phyloP scores from a whole-genome alignment of 192 early-diverging fungal species.

The Radiomyces spectabilis region DNA sequence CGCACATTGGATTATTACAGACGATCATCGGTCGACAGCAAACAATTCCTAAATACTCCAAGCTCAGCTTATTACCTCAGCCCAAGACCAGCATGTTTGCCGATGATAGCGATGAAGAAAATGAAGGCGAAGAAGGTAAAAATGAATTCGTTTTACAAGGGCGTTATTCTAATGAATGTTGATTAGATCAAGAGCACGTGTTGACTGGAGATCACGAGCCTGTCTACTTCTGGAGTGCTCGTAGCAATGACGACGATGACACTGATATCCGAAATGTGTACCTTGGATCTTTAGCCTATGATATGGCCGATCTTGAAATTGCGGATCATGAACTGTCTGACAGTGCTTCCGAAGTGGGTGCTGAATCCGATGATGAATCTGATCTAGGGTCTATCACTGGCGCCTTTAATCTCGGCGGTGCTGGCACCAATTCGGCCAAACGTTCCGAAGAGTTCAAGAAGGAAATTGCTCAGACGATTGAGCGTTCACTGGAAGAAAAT shows the following conservation, averaged over 20 bases:
- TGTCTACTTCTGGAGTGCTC: slow-evolving; percentile 52
- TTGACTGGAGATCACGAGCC: slow-evolving; percentile 50
- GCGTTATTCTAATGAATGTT: neutral
- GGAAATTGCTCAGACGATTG: slow-evolving; percentile 67
- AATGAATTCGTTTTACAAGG: too few relatives aligned
- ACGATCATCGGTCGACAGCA: slow-evolving; percentile 69
- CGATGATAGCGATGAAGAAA: slow-evolving; percentile 35
- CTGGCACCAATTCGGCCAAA: slow-evolving; percentile 38
- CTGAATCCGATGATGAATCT: slow-evolving; percentile 28
- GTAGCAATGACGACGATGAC: slow-evolving; percentile 49
- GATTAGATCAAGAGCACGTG: slow-evolving; percentile 15
- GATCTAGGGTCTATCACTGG: slow-evolving; percentile 38
- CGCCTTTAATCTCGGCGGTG: slow-evolving; percentile 40
- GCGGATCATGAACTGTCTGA: slow-evolving; percentile 27
- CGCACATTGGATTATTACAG: slow-evolving; percentile 13
- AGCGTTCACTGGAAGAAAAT: slow-evolving; percentile 72
- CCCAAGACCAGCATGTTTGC: slow-evolving; percentile 26
- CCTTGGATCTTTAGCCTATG: slow-evolving; percentile 41
- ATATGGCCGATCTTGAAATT: slow-evolving; percentile 33
- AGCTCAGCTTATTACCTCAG: slow-evolving; percentile 43
- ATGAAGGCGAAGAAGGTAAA: slow-evolving; percentile 19
- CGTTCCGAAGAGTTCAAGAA: slow-evolving; percentile 62
- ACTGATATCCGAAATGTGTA: slow-evolving; percentile 43
- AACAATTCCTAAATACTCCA: slow-evolving; percentile 55
- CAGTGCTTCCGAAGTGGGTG: slow-evolving; percentile 27